phyloP scores from a whole-genome alignment of 164 flowering plant species.

The Chimonanthus salicifolius region DNA sequence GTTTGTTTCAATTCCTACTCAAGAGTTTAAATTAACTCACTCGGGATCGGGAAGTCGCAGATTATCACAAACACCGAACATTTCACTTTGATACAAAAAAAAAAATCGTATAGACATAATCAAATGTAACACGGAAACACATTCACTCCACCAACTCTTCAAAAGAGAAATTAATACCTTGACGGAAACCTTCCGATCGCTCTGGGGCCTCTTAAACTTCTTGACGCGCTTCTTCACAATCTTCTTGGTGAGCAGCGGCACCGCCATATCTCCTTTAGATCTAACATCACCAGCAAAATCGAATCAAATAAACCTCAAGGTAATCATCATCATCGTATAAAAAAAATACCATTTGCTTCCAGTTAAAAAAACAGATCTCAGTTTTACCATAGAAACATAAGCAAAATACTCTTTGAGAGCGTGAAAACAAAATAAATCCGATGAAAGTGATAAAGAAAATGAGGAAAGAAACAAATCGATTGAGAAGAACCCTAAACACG shows the following conservation, averaged over 20 bases:
- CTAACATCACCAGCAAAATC: not conserved
- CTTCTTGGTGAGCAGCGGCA: constrained; percentile 34
- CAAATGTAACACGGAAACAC: not conserved
- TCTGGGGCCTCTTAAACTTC: constrained; percentile 35
- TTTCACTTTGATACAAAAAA: not conserved
- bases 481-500: too few species aligned
- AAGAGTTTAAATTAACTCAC: not conserved
- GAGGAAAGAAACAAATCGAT: too few species aligned
- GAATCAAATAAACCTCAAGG: too few species aligned
- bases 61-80: not conserved
- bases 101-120: not conserved
- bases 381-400: too few species aligned
- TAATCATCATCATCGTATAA: too few species aligned
- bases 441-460: too few species aligned
- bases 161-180: constrained; percentile 19
- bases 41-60: not conserved
- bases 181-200: constrained; percentile 27
- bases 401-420: too few species aligned
- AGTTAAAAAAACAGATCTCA: too few species aligned
- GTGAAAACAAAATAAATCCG: too few species aligned
- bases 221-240: constrained; percentile 35
- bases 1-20: not conserved
- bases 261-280: constrained; percentile 16
- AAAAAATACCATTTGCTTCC: too few species aligned
- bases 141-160: not conserved